Evolutionary conservation across 306 rosid species (phyloP), one percentile per base, ranked within the genome.

Genomic region (Vigna unguiculata): DNA sequence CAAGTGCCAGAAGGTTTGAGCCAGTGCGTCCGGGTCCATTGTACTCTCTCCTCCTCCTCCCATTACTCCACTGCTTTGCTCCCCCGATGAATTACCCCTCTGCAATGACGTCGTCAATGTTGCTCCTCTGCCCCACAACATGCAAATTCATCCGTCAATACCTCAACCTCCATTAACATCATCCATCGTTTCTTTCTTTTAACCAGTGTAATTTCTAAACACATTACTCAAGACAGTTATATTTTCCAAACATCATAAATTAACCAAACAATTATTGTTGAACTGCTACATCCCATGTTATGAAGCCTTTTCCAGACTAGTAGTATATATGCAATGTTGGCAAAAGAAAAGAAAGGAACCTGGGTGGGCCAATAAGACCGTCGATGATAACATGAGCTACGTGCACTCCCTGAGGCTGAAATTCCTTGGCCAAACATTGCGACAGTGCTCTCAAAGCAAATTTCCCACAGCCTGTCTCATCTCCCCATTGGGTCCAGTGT

Each of bases 1-100:
- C 69, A 95, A 85, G 40, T 90, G 90, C 99, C 99, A 95, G 79
- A 90, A 95, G 68, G 93, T 90, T 19, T 89, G 97, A 83, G 99
- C 99, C 85, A 95, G 32, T 17, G 88, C 89, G 55, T 95, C 92
- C 0, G 98, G 98, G 87, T 95, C 96, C 96, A 92, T 78, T 0
- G 75, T 57, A 20, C 74, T 88, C 19, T 59, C 89, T 30, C 59
- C 32, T 71, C 83, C 48, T 43, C 48, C 83, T 58, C 62, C 78
- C 70, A 64, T 51, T n/a, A 64, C 32, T 34, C 80, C 59, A 36
- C 77, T 62, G 71, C 48, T 52, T 46, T 76, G 89, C 43, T 86
- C 86, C 69, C 81, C 90, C 59, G 61, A 75, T 10, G 81, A 64
- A 5, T 45, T 22, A 21, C 69, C 77, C 71, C 84, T 84, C 7